A percentile compares a stretch with the other conserved stretches of the same genome.
phyloP scores from a whole-genome alignment of 176 grass and related monocot genomes.

The Chloris gayana region DNA sequence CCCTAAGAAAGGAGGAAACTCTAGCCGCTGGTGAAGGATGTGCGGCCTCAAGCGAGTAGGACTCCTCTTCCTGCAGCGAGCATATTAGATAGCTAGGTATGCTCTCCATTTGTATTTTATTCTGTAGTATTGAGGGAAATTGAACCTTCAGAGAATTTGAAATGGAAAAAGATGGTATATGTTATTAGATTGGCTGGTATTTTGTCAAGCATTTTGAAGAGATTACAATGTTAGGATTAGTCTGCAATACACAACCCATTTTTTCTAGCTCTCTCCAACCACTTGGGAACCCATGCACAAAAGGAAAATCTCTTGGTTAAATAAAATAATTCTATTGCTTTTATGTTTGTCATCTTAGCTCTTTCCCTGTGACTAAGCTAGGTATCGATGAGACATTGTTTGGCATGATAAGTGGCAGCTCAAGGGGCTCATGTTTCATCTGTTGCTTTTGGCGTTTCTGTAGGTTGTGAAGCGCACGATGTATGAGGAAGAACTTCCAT shows the following conservation, averaged over 20 bases:
- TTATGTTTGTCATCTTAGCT: neutral
- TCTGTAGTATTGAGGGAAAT: neutral
- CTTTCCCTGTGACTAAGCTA: neutral
- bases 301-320: neutral
- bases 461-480: conserved; percentile 46
- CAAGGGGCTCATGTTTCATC: conserved; percentile 41
- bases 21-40: conserved; percentile 37
- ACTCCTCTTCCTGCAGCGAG: neutral
- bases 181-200: neutral
- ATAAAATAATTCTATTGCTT: neutral
- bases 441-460: conserved; percentile 38
- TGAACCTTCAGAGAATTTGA: neutral
- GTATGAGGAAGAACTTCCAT: conserved; percentile 2
- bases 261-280: neutral
- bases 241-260: neutral
- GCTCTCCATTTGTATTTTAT: neutral
- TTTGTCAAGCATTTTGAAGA: neutral
- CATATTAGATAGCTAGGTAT: conserved; percentile 51
- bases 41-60: conserved; percentile 47
- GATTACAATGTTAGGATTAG: neutral
- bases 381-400: conserved; percentile 1
- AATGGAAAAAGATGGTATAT: neutral
- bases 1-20: conserved; percentile 51
- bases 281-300: neutral
- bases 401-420: conserved; percentile 21